Evolutionary conservation across 75 land plant genomes (phyloP), one percentile per base, ranked within the genome.

Genomic region (Adiantum capillusveneris): DNA sequence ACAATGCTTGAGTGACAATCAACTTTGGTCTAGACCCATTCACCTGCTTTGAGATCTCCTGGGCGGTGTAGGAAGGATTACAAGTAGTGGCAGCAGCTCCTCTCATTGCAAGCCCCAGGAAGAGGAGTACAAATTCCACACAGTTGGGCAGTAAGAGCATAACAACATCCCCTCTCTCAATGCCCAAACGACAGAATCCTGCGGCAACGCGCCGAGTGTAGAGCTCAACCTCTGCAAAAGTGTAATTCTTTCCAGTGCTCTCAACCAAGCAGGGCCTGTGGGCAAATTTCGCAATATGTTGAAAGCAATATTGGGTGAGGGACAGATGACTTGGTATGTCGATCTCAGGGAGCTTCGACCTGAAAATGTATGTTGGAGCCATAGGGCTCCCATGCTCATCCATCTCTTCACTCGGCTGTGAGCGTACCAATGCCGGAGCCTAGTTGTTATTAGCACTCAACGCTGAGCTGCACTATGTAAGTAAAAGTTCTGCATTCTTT

Each of bases 331-430:
- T 64, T 0, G 73, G 60, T 56, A 87, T 84, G 55, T 65, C 37
- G 29, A 87, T 83, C 46, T 83, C 87, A 7, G 91, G 91, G 1
- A 86, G 79, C 60, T 72, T 80, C 9, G 90, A 86, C 16, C 81
- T 56, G 60, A 59, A 86, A 46, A 86, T 64, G 74, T 46, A 46
- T n/a, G n/a, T n/a, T n/a, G n/a, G n/a, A n/a, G n/a, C n/a, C n/a
- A n/a, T n/a, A n/a, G n/a, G n/a, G n/a, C n/a, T n/a, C n/a, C n/a
- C n/a, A n/a, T n/a, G n/a, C n/a, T n/a, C n/a, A n/a, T n/a, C n/a
- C n/a, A n/a, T n/a, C n/a, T n/a, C n/a, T n/a, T n/a, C n/a, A n/a
- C n/a, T n/a, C n/a, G n/a, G n/a, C n/a, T n/a, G n/a, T n/a, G n/a
- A n/a, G n/a, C n/a, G n/a, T n/a, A n/a, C n/a, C n/a, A n/a, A n/a